Evolutionary conservation across 1,284 basidiomycete species (phyloP).

Genomic region (Pseudozyma pruni): DNA sequence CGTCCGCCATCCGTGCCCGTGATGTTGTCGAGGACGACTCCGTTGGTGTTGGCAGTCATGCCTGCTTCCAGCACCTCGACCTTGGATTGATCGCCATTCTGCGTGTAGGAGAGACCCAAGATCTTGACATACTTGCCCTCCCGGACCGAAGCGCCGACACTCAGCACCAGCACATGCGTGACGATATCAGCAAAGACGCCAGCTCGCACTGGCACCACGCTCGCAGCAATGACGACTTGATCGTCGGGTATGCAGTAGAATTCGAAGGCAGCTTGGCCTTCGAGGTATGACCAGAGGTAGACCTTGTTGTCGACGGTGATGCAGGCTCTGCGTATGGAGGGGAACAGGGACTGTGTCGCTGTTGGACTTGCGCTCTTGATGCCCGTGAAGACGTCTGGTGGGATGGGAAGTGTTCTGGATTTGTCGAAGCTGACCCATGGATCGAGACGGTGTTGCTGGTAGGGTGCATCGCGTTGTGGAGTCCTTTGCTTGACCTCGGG

Average conservation of each 20-base stretch:
- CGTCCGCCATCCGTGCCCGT: slow-evolving; percentile 82
- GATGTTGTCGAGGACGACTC: slow-evolving; percentile 80
- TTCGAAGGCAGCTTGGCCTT: slow-evolving; percentile 87
- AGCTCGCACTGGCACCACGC: slow-evolving; percentile 65
- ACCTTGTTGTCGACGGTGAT: slow-evolving; percentile 93
- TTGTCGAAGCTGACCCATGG: slow-evolving; percentile 58
- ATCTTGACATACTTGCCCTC: slow-evolving; percentile 80
- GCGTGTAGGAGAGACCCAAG: slow-evolving; percentile 78
- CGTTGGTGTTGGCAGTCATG: slow-evolving; percentile 79
- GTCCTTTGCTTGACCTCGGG: slow-evolving; percentile 50
- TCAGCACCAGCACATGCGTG: slow-evolving; percentile 86
- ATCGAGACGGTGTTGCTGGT: slow-evolving; percentile 56
- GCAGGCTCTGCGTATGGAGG: slow-evolving; percentile 94
- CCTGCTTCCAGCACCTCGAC: slow-evolving; percentile 91
- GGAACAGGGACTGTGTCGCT: slow-evolving; percentile 77
- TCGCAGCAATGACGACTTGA: slow-evolving; percentile 77
- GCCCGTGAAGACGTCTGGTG: slow-evolving; percentile 55
- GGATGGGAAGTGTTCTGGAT: slow-evolving; percentile 56
- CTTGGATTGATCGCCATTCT: slow-evolving; percentile 68
- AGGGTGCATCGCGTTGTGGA: slow-evolving; percentile 57
- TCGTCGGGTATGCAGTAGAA: slow-evolving; percentile 92
- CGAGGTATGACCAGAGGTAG: slow-evolving; percentile 95
- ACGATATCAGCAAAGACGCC: slow-evolving; percentile 93
- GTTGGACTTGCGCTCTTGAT: slow-evolving; percentile 57
- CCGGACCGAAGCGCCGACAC: slow-evolving; percentile 71